Percentiles rank a stretch among this genome's conserved stretches.
Evolutionary conservation across 2,329 filamentous ascomycete species (phyloP).

Genomic region (Tolypocladium tropicale): DNA sequence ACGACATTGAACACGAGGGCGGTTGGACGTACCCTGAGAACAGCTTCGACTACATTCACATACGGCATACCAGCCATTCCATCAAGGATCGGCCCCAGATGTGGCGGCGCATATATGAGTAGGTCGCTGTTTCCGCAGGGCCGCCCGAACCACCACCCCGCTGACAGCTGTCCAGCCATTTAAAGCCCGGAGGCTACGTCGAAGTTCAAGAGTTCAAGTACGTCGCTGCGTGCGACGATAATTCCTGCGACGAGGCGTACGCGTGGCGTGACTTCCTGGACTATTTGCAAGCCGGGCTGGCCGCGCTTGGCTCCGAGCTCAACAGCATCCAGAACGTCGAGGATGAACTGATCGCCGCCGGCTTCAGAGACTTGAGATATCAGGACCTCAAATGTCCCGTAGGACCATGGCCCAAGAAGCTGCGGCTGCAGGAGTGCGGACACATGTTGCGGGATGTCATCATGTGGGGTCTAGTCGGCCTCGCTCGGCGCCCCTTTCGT

Average conservation of each 20-base stretch:
- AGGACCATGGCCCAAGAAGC: conserved; percentile 35
- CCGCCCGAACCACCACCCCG: background rate
- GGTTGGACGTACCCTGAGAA: conserved; percentile 37
- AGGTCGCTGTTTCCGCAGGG: conserved; percentile 5
- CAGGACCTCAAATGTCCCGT: conserved; percentile 36
- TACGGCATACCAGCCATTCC: conserved; percentile 35
- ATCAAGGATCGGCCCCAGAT: conserved; percentile 30
- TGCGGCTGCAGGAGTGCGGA: conserved; percentile 32
- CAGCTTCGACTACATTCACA: conserved; percentile 38
- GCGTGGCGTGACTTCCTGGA: conserved; percentile 35
- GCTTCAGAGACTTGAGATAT: conserved; percentile 30
- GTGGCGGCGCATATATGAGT: conserved; percentile 32
- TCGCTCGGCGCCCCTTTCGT: conserved; percentile 26
- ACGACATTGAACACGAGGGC: conserved; percentile 39
- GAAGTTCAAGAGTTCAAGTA: conserved; percentile 38
- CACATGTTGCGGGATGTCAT: conserved; percentile 32
- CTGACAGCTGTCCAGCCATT: conserved; percentile 23
- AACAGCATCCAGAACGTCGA: conserved; percentile 26
- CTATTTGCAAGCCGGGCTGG: conserved; percentile 29
- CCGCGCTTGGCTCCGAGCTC: conserved; percentile 29
- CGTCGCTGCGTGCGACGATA: conserved; percentile 32
- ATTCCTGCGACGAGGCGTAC: conserved; percentile 30
- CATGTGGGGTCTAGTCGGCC: conserved; percentile 27
- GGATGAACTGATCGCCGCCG: conserved; percentile 25
- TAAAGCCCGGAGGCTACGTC: conserved; percentile 41